Base-by-base conservation (phyloP, 75 land plant genomes). In the Picea glauca region DNA sequence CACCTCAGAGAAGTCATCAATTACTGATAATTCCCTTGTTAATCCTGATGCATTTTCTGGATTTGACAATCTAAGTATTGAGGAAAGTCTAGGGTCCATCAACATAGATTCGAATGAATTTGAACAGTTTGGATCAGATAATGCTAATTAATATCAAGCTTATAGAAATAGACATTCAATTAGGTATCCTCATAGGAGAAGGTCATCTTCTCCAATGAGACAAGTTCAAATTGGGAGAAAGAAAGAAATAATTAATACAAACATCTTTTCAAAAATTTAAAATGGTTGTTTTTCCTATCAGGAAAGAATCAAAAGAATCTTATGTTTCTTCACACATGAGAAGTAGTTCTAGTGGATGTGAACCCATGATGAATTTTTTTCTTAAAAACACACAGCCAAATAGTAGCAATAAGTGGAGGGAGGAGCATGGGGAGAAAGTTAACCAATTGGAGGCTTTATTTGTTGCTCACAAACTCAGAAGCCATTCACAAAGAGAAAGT, bases 401-500 rank as follows among this genome's bases (percentile, higher is more conserved):
- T 50, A 68, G 21, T 50, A 68, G 72, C 18, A 40, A 68, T 38
- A 43, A 38, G n/a, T 68, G 33, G 72, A 68, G 38, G 33, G 46
- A 68, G 18, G n/a, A 35, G 46, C 72, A 38, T 68, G 46, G 38
- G 50, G 72, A 68, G 40, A 68, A 68, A 68, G 72, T 50, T 43
- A 68, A 68, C 38, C 72, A 68, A 20, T 68, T 68, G 46, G 72
- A 68, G 32, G 72, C 72, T 5, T 68, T 38, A 15, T 68, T 68
- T 38, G 72, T 50, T 68, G 72, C 72, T 33, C 72, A 68, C 38
- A 68, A 68, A 43, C n/a, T 18, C 40, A 33, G 72, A 68, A 68
- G 9, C 18, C 72, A 33, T 2, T 18, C 1, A 7, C 8, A 40
- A 4, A 38, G 21, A 17, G 20, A 21, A 8, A 40, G 43, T 40